Base-by-base conservation (phyloP, 1,139 yeast genomes). In the Tardiomyces digboiensis region DNA sequence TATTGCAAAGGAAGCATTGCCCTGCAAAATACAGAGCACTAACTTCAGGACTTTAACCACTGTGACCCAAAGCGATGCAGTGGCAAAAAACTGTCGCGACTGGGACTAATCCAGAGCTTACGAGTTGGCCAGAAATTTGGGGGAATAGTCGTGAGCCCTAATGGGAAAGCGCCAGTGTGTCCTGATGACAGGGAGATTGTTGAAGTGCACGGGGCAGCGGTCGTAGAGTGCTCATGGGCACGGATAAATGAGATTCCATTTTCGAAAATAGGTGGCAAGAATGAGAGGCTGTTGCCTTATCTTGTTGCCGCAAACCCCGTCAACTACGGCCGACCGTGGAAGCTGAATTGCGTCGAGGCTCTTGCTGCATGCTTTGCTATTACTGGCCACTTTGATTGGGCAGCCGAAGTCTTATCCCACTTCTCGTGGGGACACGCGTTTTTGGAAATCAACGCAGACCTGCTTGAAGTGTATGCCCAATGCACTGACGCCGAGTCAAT, bases 181-280 rank as follows among this genome's bases (percentile, higher is more conserved):
- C 98, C 98, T 0, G 72, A 85, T 52, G 99, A 91, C 62, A 59
- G 66, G 38, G 86, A 78, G 44, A 71, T 86, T 18, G 95, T 89
- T 0, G 95, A 84, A 56, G 71, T 72, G 39, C 64, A 71, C 43
- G 99, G 99, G 29, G 93, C 89, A 12, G 96, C 98, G 0, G 98
- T 91, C 7, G 98, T 91, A 1, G 99, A 91, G 61, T 91, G 97
- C 64, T 88, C 97, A 1, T 91, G 99, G 99, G 98, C 98, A 0
- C 70, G 97, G 49, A 63, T 93, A 19, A 95, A 88, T 46, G 98
- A 91, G 61, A 80, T 91, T n/a, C 98, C 98, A 1, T 91, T 91
- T 63, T 69, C 73, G 50, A 86, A 84, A 58, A 89, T 91, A 48
- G 97, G 98, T 2, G 98, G 98, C 2, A 80, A 77, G 50, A 74